Conservation (phyloP, 2,329 filamentous ascomycete genomes). For the Apiospora kogelbergensis region DNA sequence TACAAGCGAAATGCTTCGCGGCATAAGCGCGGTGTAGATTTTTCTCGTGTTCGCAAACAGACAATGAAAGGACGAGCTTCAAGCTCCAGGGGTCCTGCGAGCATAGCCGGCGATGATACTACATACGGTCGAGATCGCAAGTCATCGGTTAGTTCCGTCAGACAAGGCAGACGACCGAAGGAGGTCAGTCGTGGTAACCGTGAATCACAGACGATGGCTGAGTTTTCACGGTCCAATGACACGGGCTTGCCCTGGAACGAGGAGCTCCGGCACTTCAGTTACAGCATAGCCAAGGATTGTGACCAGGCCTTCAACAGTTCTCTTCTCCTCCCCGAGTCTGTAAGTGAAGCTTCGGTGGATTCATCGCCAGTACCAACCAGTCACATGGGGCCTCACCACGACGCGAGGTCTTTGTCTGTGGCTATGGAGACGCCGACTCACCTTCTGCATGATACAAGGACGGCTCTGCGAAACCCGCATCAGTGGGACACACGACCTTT, state of each 20-base stretch:
- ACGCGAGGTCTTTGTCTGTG: conserved; percentile 11
- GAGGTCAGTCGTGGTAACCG: conserved; percentile 14
- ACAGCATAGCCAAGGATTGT: conserved; percentile 83
- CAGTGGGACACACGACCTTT: conserved; percentile 50
- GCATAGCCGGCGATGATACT: conserved; percentile 28
- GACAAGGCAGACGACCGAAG: conserved; percentile 17
- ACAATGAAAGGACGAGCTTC: conserved; percentile 19
- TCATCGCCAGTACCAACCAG: background rate
- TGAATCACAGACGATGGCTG: conserved; percentile 25
- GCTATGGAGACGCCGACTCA: conserved; percentile 19
- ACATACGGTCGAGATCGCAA: conserved; percentile 24
- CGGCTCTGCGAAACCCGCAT: conserved; percentile 14
- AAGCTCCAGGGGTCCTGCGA: conserved; percentile 22
- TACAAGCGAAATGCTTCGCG: conserved; percentile 44
- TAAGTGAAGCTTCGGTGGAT: background rate
- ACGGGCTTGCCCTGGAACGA: conserved; percentile 53
- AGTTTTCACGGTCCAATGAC: conserved; percentile 20
- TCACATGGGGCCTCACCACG: background rate
- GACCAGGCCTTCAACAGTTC: conserved; percentile 87
- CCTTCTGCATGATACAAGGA: conserved; percentile 6
- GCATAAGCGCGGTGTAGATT: conserved; percentile 55
- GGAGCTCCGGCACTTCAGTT: conserved; percentile 80
- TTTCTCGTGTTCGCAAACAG: conserved; percentile 48
- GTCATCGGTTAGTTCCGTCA: conserved; percentile 22
- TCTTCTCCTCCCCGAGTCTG: conserved; percentile 33